Percentiles rank a stretch among this genome's conserved stretches.
Conservation (phyloP, 78 protist genomes). For the Cavenderia fasciculata region DNA sequence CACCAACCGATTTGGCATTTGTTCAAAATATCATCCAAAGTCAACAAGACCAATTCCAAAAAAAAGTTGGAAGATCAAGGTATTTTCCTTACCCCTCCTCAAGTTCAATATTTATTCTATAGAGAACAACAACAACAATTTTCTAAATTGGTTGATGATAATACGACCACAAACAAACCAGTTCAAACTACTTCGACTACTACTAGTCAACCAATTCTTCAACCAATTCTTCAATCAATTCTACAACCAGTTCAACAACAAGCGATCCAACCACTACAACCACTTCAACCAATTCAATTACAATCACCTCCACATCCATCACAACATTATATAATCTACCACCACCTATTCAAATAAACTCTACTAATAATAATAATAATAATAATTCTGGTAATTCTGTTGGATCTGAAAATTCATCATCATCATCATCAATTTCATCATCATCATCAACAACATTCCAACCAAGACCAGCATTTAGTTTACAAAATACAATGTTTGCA, state of each 20-base stretch:
- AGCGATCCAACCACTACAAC: background rate
- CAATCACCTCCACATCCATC: background rate
- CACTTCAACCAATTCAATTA: background rate
- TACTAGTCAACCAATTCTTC: too few species aligned
- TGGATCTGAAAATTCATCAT: background rate
- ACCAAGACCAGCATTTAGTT: background rate
- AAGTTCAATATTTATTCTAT: conserved; percentile 7
- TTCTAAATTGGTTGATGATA: too few species aligned
- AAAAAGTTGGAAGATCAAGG: conserved; percentile 4
- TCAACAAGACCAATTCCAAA: conserved; percentile 31
- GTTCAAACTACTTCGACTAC: too few species aligned
- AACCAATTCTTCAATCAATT: background rate
- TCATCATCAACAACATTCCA: background rate
- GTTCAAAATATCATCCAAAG: conserved; percentile 36
- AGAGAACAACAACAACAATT: conserved; percentile 6
- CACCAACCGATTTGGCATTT: conserved; percentile 28
- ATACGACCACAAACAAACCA: too few species aligned
- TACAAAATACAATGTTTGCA: background rate
- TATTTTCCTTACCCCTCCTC: background rate
- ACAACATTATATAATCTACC: background rate
- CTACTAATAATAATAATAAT: background rate
- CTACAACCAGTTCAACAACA: background rate
- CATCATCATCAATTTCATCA: background rate
- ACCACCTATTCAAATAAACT: background rate
- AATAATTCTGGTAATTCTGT: background rate